Base-by-base conservation (phyloP, 1,284 basidiomycete genomes). In the Pholiota adiposa region DNA sequence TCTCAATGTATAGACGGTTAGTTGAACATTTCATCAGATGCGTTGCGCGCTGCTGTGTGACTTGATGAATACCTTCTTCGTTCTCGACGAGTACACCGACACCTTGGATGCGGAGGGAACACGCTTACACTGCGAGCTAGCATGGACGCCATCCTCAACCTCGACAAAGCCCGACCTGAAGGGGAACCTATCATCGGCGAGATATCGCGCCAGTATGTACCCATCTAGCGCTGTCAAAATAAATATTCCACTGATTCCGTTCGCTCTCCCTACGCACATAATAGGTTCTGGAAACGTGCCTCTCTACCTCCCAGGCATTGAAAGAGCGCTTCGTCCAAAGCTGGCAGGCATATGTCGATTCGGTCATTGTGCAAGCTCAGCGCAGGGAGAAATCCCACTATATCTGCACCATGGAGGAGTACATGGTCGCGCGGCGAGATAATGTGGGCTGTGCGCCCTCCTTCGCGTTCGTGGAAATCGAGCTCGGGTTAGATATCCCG, bases 1-100 rank as follows among this genome's bases (percentile, higher is more conserved):
- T n/a, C n/a, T n/a, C n/a, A n/a, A n/a, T n/a, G n/a, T n/a, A n/a
- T n/a, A n/a, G n/a, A n/a, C n/a, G n/a, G n/a, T n/a, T n/a, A n/a
- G n/a, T n/a, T n/a, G n/a, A n/a, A n/a, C n/a, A n/a, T n/a, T n/a
- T n/a, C n/a, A n/a, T n/a, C n/a, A n/a, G n/a, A n/a, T n/a, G n/a
- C n/a, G n/a, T n/a, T n/a, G n/a, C n/a, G n/a, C 65, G 71, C 14
- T 62, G 63, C 6, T 63, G 63, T 72, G 70, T 27, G 72, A 75
- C 51, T 54, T 75, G 49, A 72, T 74, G 72, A 65, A 65, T 54
- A 59, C 63, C 25, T 75, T 67, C 64, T 79, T 78, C 65, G 54
- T 69, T 18, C 61, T 71, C 31, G 74, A 76, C 33, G 69, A 72
- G 53, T 69, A 74, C 64, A 69, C 77, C 50, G 71, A 79, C 65